Base-by-base conservation (phyloP, 805 yeast species). In the Candida easanensis region DNA sequence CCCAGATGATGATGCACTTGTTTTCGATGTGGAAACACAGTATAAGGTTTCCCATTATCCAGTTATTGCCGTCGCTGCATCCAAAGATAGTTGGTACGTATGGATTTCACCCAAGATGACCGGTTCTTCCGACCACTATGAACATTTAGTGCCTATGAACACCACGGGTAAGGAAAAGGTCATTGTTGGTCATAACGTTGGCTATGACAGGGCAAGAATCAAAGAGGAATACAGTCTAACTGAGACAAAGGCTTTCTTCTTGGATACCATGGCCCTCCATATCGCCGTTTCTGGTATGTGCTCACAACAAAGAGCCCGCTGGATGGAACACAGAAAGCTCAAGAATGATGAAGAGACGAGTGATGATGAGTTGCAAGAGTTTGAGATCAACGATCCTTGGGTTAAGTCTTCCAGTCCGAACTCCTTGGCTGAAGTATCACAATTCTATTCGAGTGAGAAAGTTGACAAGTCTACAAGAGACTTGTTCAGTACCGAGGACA, bases 241-340 rank as follows among this genome's bases (percentile, higher is more conserved):
- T 25, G 76, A 71, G 35, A 71, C 95, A 1, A 79, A 82, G 51
- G 85, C 87, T 2, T 89, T 88, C 63, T 93, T 70, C 56, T 51
- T 95, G 45, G 99, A 93, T 62, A 90, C 96, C 1, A 86, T 91
- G 89, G 84, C 97, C 1, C 66, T 93, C 16, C 99, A 93, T 63
- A 79, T 90, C 26, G 95, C 98, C 1, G 78, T 82, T 0, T 79
- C 84, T 39, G 99, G 99, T 0, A 83, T 93, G 77, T 88, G 97
- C 61, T 87, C 97, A 3, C 80, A 87, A 53, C 99, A 93, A 58
- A 65, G 98, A 48, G 84, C 88, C 0, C 71, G 76, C 15, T 93
- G 93, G 86, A 61, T 77, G 53, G 80, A 77, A 46, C 80, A 75
- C 53, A 71, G 67, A 33, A 81, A 63, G 36, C 49, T 52, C 41